These are phyloP conservation scores for Phialophora chinensis DNA, from an alignment of 2,329 filamentous ascomycete genomes.

Conservation along the genomic window DNA sequence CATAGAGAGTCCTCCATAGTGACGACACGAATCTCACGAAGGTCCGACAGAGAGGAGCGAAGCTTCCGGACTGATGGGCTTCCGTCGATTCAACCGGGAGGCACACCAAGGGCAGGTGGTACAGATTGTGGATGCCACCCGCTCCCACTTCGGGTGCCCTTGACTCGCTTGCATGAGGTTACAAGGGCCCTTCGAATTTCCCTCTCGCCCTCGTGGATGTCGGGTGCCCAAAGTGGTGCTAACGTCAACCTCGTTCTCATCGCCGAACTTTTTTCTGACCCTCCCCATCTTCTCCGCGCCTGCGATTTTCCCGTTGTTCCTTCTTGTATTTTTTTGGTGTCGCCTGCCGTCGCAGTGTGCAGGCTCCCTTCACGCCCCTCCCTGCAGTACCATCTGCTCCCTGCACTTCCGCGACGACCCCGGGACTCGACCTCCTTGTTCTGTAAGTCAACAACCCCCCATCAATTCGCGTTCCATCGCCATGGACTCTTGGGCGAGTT, in stretches of 20 bases:
- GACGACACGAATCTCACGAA: neutral
- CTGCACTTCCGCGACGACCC: slow-evolving; percentile 19
- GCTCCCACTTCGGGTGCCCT: slow-evolving; percentile 9
- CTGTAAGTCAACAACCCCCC: slow-evolving; percentile 29
- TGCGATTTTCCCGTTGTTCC: slow-evolving; percentile 30
- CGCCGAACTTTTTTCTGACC: slow-evolving; percentile 27
- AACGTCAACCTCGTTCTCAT: slow-evolving; percentile 27
- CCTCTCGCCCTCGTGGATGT: slow-evolving; percentile 16
- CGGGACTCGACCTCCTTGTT: neutral
- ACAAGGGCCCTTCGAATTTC: slow-evolving; percentile 25
- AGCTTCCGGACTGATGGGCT: neutral
- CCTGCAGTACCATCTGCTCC: slow-evolving; percentile 9
- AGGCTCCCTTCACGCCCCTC: slow-evolving; percentile 13
- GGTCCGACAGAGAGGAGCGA: neutral
- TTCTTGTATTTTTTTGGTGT: slow-evolving; percentile 35
- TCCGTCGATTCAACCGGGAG: neutral
- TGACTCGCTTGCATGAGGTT: slow-evolving; percentile 14
- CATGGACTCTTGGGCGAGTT: slow-evolving; percentile 33
- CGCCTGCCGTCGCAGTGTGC: slow-evolving; percentile 21
- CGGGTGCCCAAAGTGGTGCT: slow-evolving; percentile 32
- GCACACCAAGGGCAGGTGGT: neutral
- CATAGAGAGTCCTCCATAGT: neutral
- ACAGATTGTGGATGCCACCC: slow-evolving; percentile 5
- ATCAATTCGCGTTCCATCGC: slow-evolving; percentile 30
- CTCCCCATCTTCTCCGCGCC: slow-evolving; percentile 17